Evolutionary conservation across 129 eudicot species (phyloP), one percentile per base, ranked within the genome.

Genomic region (Flaveria bidentis): DNA sequence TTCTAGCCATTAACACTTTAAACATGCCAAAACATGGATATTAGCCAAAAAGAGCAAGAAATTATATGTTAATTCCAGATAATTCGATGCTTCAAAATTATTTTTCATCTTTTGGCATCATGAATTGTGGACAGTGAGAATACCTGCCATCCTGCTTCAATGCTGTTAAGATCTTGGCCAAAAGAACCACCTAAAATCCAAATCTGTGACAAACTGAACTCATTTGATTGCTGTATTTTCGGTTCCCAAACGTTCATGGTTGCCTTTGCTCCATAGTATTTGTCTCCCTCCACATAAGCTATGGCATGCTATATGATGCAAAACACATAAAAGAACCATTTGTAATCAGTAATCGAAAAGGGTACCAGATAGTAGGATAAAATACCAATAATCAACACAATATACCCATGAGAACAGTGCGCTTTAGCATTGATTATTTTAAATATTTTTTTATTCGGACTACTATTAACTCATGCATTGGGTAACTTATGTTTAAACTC

Each of bases 71-170:
- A 9, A 17, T 69, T 49, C 23, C 10, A 18, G 25, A 51, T 67
- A 23, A 46, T 8, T 44, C 41, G 5, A 3, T 66, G 14, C 71
- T 20, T 20, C 1, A 22, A 58, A 58, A 58, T 56, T 2, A 58
- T 8, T 3, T 67, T 13, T 67, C 18, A 45, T 14, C 52, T 1
- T 70, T 45, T 9, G 56, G 50, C 28, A 61, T 30, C 45, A 71
- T 69, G 41, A 67, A 72, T 10, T 8, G n/a, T 11, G 74, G 6
- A 44, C 36, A 51, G 18, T 69, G 61, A 72, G 56, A 36, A 33
- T 78, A 94, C 98, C 96, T 90, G 97, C 98, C 98, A 93, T 78
- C 98, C 98, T 76, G 98, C 97, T 91, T 93, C 97, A 80, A 94
- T 94, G 90, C 98, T 91, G 89, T 93, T 93, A 60, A 93, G 97